Conservation (phyloP, 2,329 filamentous ascomycete species). For the Graphiopsis chlorocephala region DNA sequence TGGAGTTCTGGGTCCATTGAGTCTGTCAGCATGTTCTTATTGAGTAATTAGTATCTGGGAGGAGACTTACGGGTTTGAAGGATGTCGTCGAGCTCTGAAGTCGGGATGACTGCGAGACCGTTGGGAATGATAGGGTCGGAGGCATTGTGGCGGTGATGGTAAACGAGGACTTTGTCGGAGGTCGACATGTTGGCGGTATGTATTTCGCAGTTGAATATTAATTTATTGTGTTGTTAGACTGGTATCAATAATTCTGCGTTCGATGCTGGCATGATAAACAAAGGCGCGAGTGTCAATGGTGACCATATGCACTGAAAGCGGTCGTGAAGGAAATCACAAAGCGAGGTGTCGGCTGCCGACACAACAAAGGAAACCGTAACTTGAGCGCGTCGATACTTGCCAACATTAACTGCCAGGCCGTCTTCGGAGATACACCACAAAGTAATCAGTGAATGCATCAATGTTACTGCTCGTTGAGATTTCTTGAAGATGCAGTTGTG, state of each 20-base stretch:
- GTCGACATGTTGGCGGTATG: conserved; percentile 9
- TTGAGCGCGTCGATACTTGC: neutral
- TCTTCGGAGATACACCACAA: neutral
- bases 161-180: conserved; percentile 23
- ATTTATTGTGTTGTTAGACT: neutral
- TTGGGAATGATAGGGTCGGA: conserved; percentile 17
- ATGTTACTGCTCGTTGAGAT: neutral
- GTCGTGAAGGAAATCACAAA: neutral
- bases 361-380: neutral
- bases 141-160: conserved; percentile 22
- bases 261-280: neutral
- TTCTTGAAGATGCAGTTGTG: neutral
- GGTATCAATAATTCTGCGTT: neutral
- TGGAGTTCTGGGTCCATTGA: conserved; percentile 22
- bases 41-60: neutral
- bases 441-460: neutral
- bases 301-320: neutral
- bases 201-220: neutral
- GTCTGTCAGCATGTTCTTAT: neutral
- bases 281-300: neutral
- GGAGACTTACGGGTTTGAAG: conserved; percentile 17
- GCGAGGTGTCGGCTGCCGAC: neutral
- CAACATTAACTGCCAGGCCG: neutral
- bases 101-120: conserved; percentile 19
- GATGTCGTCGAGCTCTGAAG: conserved; percentile 19